A percentile compares a stretch with the other conserved stretches of the same genome.
Conservation (phyloP, 176 grass and related monocot species). For the sorghum (Sorghum bicolor) region DNA sequence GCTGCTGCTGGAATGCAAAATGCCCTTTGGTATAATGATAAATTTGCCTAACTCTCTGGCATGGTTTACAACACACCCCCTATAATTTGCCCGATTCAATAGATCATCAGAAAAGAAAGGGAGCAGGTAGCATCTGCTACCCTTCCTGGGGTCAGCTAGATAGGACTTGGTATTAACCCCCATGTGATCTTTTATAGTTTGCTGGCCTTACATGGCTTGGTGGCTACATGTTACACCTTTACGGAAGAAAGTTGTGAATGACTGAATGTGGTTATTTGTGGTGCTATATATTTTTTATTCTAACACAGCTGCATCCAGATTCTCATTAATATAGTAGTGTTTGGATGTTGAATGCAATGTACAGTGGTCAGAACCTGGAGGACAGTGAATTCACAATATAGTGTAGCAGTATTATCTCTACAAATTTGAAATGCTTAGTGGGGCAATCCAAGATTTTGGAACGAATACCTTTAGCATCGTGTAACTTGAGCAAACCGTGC, state of each 20-base stretch:
- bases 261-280: background rate
- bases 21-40: background rate
- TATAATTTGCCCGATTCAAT: background rate
- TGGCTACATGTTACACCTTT: background rate
- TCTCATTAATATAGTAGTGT: background rate
- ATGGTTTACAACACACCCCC: background rate
- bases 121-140: background rate
- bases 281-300: background rate
- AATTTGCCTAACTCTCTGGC: background rate
- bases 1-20: background rate
- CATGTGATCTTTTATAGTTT: slow-evolving; percentile 21
- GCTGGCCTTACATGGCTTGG: background rate
- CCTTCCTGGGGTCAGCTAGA: background rate
- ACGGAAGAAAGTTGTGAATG: background rate
- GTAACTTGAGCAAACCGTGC: background rate
- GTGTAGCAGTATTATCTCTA: background rate
- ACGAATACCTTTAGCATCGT: background rate
- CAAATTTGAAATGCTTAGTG: background rate
- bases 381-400: background rate
- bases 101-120: background rate
- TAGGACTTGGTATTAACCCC: background rate
- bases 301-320: slow-evolving; percentile 1
- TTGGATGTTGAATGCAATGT: background rate
- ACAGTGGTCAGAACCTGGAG: background rate
- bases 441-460: background rate